A percentile compares a stretch with the other conserved stretches of the same genome.
Evolutionary conservation across 2,329 filamentous ascomycete species (phyloP).

Genomic region (Clonostachys rhizophaga): DNA sequence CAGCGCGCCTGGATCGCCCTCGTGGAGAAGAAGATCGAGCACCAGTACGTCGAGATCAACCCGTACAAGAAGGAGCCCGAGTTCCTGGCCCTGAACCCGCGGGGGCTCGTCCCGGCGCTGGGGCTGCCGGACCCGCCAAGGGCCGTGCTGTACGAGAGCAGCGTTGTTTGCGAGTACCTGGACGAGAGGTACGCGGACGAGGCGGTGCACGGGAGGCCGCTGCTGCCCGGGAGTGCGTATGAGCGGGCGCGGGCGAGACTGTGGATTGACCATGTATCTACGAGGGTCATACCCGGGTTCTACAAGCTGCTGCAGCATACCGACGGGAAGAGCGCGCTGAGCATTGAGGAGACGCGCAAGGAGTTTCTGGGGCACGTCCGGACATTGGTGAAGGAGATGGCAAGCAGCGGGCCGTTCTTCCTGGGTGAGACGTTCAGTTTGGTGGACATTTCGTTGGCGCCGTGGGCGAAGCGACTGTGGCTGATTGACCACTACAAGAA

Average conservation of each 20-base stretch:
- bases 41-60: constrained; percentile 76
- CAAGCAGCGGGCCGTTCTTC: constrained; percentile 56
- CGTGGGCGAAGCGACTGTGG: constrained; percentile 69
- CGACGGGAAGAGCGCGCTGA: constrained; percentile 34
- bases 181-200: constrained; percentile 62
- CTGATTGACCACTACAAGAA: constrained; percentile 71
- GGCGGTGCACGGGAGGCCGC: constrained; percentile 28
- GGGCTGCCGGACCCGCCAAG: constrained; percentile 34
- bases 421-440: constrained; percentile 58
- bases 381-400: constrained; percentile 59
- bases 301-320: constrained; percentile 59
- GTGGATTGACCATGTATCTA: constrained; percentile 70
- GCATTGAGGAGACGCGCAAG: constrained; percentile 45
- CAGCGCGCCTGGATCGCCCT: constrained; percentile 71
- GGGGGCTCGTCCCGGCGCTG: constrained; percentile 71
- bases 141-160: constrained; percentile 68
- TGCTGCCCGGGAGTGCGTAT: constrained; percentile 61
- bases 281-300: constrained; percentile 63
- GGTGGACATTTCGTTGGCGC: constrained; percentile 67
- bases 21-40: constrained; percentile 66
- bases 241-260: constrained; percentile 60
- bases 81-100: constrained; percentile 68
- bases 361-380: constrained; percentile 57
- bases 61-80: constrained; percentile 69
- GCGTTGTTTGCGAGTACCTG: constrained; percentile 69